These are phyloP conservation scores for Solanum tarapatanum DNA, from an alignment of 257 asterid species.

Conservation along the genomic window DNA sequence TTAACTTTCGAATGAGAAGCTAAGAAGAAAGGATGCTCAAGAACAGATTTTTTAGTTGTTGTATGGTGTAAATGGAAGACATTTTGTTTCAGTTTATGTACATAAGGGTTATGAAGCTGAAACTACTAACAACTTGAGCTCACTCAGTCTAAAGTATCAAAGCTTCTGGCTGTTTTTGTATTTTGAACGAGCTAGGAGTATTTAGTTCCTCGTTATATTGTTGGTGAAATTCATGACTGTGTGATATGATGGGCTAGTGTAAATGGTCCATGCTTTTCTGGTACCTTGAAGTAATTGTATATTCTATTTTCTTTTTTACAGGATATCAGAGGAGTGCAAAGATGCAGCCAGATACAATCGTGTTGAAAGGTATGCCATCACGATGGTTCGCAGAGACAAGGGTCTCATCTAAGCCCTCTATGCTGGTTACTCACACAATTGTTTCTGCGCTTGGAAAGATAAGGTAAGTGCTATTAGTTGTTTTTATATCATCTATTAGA, in stretches of 20 bases:
- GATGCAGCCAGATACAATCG: slow-evolving; percentile 79
- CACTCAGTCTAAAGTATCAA: neutral
- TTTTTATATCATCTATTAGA: neutral
- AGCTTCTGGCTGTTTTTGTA: neutral
- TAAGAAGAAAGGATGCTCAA: neutral
- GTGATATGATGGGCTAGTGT: neutral
- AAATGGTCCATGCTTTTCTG: neutral
- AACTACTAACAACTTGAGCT: neutral
- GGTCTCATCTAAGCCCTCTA: slow-evolving; percentile 94
- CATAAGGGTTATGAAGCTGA: neutral
- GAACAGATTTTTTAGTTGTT: neutral
- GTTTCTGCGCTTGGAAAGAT: slow-evolving; percentile 77
- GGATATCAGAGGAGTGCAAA: slow-evolving; percentile 49
- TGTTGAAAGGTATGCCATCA: slow-evolving; percentile 86
- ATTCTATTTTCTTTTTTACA: slow-evolving; percentile 1
- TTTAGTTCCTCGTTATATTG: neutral
- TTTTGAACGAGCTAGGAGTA: neutral
- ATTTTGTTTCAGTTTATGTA: neutral
- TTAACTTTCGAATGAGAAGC: neutral
- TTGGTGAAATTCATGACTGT: neutral
- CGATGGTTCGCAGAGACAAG: slow-evolving; percentile 97
- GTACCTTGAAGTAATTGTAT: neutral
- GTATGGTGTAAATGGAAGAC: neutral
- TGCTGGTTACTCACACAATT: slow-evolving; percentile 89
- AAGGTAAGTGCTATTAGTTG: slow-evolving; percentile 27